Evolutionary conservation across 345 rosid species (phyloP).

Genomic region (Streptanthus diversifolius): DNA sequence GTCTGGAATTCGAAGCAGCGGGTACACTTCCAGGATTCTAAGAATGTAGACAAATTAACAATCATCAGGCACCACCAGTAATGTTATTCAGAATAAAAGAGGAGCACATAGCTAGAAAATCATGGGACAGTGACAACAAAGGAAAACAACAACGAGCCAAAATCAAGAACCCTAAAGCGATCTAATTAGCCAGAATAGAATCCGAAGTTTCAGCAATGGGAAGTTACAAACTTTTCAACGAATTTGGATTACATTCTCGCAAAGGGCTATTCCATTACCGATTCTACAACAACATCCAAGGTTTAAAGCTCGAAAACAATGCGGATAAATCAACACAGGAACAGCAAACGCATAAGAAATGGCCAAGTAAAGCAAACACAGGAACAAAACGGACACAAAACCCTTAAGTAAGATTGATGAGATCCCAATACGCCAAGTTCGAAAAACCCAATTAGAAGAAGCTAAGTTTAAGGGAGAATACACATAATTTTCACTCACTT

Average conservation of each 20-base stretch:
- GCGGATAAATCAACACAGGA: not conserved
- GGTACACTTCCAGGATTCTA: constrained; percentile 68
- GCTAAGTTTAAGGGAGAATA: not conserved
- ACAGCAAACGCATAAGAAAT: not conserved
- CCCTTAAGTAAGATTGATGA: not conserved
- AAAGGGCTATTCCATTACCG: too few relatives aligned
- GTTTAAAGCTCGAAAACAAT: too few relatives aligned
- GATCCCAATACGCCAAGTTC: not conserved
- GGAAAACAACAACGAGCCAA: not conserved
- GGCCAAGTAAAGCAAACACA: not conserved
- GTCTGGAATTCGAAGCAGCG: constrained; percentile 67
- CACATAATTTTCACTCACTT: not conserved
- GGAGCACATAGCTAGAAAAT: not conserved
- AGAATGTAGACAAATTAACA: constrained; percentile 4
- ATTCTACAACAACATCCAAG: too few relatives aligned
- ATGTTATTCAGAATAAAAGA: not conserved
- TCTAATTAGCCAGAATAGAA: not conserved
- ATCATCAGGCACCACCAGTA: not conserved
- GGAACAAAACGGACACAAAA: constrained; percentile 1
- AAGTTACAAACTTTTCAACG: not conserved
- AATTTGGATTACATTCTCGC: constrained; percentile 5
- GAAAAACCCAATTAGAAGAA: not conserved
- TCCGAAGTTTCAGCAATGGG: too few relatives aligned
- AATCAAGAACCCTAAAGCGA: not conserved
- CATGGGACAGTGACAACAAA: not conserved